Conservation (phyloP, 176 grass and related monocot species). For the Zoysia pacifica region DNA sequence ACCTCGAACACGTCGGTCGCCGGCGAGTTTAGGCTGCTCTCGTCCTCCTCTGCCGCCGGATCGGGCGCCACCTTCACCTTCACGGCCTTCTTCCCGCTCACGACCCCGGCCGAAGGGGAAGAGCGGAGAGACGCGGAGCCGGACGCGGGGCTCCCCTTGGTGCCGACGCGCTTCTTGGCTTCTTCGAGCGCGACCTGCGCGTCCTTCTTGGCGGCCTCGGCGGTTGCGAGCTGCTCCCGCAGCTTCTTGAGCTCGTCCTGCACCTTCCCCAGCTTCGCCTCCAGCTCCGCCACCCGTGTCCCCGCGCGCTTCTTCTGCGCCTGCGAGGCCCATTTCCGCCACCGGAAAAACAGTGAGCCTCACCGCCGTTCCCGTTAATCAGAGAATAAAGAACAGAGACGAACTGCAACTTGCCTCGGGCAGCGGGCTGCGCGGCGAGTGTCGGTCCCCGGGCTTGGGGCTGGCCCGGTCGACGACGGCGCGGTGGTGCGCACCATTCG, state of each 20-base stretch:
- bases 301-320: constrained; percentile 74
- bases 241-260: constrained; percentile 97
- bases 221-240: constrained; percentile 74
- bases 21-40: constrained; percentile 44
- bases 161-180: constrained; percentile 78
- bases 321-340: constrained; percentile 26
- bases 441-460: constrained; percentile 73
- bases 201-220: constrained; percentile 88
- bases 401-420: constrained; percentile 49
- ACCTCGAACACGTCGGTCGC: constrained; percentile 80
- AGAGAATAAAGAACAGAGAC: no score
- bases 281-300: constrained; percentile 65
- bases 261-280: constrained; percentile 78
- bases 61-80: constrained; percentile 36
- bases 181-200: constrained; percentile 81
- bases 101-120: not conserved
- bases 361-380: no score
- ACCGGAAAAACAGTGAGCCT: not conserved
- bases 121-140: constrained; percentile 15
- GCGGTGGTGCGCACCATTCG: constrained; percentile 71
- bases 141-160: constrained; percentile 44
- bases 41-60: constrained; percentile 45
- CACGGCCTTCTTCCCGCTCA: not conserved
- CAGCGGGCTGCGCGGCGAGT: constrained; percentile 66
- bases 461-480: constrained; percentile 52